A percentile compares a stretch with the other conserved stretches of the same genome.
phyloP scores from a whole-genome alignment of 2,329 filamentous ascomycete species.

The Alternaria brassicicola region DNA sequence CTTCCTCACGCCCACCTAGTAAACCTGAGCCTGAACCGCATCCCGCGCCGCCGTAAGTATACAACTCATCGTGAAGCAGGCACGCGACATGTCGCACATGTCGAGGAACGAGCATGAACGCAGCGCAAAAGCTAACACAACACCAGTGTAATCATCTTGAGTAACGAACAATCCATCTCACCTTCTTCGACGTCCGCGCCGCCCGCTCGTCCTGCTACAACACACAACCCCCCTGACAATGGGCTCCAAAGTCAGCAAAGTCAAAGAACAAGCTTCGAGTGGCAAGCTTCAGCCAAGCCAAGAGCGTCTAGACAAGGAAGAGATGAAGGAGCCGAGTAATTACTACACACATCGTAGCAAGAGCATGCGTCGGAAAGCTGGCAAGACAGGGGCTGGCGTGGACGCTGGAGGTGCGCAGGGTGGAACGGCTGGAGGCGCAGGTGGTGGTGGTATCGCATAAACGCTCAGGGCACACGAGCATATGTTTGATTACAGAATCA shows the following conservation, averaged over 20 bases:
- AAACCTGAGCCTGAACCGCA: conserved; percentile 21
- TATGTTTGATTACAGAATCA: background rate
- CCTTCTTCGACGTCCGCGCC: background rate
- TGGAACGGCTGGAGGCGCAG: conserved; percentile 8
- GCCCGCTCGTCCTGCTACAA: background rate
- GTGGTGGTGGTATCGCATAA: conserved; percentile 9
- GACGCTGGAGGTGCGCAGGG: conserved; percentile 8
- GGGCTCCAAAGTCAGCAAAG: conserved; percentile 41
- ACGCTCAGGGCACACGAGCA: background rate
- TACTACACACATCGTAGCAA: conserved; percentile 44
- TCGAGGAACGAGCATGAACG: background rate
- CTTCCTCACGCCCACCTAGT: background rate
- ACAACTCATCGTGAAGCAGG: background rate
- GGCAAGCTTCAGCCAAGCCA: conserved; percentile 36
- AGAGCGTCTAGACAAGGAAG: conserved; percentile 37
- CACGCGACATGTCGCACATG: background rate
- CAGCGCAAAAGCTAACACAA: background rate
- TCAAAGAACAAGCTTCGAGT: conserved; percentile 16
- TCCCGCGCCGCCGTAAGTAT: conserved; percentile 25
- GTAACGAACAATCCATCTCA: conserved; percentile 4
- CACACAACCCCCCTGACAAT: conserved; percentile 18
- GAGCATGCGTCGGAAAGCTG: conserved; percentile 42
- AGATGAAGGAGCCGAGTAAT: conserved; percentile 44
- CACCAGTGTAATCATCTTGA: conserved; percentile 28
- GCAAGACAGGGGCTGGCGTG: conserved; percentile 15